Evolutionary conservation across 2,329 filamentous ascomycete genomes (phyloP), one percentile per base, ranked within the genome.

Genomic region (Alternaria longipes): DNA sequence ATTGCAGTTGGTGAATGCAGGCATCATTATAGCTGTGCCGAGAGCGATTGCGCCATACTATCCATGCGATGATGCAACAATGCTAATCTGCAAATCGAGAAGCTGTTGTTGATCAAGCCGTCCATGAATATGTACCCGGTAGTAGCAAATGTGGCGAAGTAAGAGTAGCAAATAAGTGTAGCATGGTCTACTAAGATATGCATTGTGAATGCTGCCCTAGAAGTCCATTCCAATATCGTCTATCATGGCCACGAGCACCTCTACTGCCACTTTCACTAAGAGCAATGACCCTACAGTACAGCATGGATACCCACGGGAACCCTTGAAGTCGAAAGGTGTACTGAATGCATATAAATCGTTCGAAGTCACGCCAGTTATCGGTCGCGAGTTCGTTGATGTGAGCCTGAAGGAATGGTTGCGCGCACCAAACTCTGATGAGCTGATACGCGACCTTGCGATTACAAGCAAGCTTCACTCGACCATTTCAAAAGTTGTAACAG

Each of bases 381-480:
- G 89, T 12, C 82, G 83, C 3, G 88, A 90, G 68, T 91, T 84
- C 60, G 79, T 82, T 40, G 83, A 83, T 40, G 75, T 85, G 26
- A 85, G 88, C 61, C 78, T 91, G 1, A 84, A 84, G 7, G 87
- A 92, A 22, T 89, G 91, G 57, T 81, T 92, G 9, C 80, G 86
- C 32, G 85, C 86, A 0, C 82, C 86, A 0, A 89, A 91, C 69
- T 83, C 87, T 0, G 89, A 91, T 56, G 86, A 89, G 40, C 76
- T 90, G 22, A 71, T 91, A 18, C 83, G 87, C 0, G 90, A 92
- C 65, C 80, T 92, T 0, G 90, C 89, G 8, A 76, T 78, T 52
- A 78, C 73, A 3, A 74, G 76, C 75, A 66, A 44, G n/a, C 8
- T 3, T n/a, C 18, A 18, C 4, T 2, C 9, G 8, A 7, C 8